Evolutionary conservation across 345 rosid genomes (phyloP).

Genomic region (Sonneratia caseolaris): DNA sequence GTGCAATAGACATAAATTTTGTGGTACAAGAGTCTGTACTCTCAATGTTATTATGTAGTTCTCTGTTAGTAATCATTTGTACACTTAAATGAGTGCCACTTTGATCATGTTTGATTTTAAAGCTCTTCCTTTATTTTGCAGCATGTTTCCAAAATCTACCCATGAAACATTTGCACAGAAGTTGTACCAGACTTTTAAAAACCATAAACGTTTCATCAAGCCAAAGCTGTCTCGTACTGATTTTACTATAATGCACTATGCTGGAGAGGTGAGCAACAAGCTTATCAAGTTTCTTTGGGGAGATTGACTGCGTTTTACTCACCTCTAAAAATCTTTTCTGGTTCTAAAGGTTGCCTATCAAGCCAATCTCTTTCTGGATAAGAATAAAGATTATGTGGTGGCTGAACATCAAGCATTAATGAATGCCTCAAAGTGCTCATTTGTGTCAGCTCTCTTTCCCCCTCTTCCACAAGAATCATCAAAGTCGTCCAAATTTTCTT

Average conservation of each 20-base stretch:
- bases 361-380: conserved; percentile 79
- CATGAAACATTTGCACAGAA: conserved; percentile 89
- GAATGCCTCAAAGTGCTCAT: conserved; percentile 66
- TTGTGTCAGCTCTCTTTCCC: conserved; percentile 69
- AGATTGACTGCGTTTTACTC: not conserved
- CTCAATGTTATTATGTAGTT: not conserved
- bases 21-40: not conserved
- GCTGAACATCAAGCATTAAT: conserved; percentile 90
- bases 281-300: not conserved
- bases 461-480: conserved; percentile 79
- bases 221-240: conserved; percentile 93
- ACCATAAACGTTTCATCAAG: conserved; percentile 63
- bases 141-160: conserved; percentile 91
- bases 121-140: conserved; percentile 28
- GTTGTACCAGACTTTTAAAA: conserved; percentile 80
- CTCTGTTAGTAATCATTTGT: conserved; percentile 4
- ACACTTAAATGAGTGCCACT: not conserved
- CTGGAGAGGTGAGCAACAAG: conserved; percentile 62
- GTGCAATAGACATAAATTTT: not conserved
- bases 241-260: conserved; percentile 82
- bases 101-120: conserved; percentile 3
- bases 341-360: conserved; percentile 52
- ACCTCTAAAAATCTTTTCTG: conserved; percentile 2
- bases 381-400: conserved; percentile 89
- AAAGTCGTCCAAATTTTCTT: conserved; percentile 89